Evolutionary conservation across 2,329 filamentous ascomycete genomes (phyloP), one percentile per base, ranked within the genome.

Genomic region (Venturia effusa): DNA sequence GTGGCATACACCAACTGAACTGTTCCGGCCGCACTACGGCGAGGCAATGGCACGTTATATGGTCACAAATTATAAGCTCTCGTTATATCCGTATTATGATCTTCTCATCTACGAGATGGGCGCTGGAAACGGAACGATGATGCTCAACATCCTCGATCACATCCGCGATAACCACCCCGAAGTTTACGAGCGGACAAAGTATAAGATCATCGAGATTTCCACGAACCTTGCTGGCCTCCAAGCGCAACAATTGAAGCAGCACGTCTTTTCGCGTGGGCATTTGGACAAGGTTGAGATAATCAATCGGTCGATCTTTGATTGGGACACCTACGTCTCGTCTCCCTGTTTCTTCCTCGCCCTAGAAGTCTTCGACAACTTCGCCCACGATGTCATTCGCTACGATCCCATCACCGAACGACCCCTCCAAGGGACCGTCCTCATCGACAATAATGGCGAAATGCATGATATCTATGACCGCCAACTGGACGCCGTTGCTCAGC

Each of bases 91-190:
- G 2, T 97, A 97, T 79, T 88, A 97, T 76, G 94, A 99, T 76
- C 84, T 99, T 62, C 90, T 96, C 70, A 95, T 99, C 74, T 99
- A 97, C 82, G 94, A 99, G 75, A 96, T 99, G 89, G 94, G 94
- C 62, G 94, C 94, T 45, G 94, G 94, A 70, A 93, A 96, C 71
- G 94, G 94, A 67, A 99, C 95, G 0, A 84, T 99, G 73, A 99
- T 99, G 94, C 83, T 94, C 73, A 99, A 99, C 75, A 92, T 99
- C 65, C 83, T 99, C 66, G 93, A 99, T 80, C 96, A 95, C 75
- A 96, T 99, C 74, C 89, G 92, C 67, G 88, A 90, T 68, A 83
- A 87, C 55, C 90, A 97, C 70, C 91, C 92, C 0, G 89, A 92
- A 68, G 93, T 99, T 39, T 99, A 99, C 76, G 88, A 89, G 70